These are phyloP conservation scores for Mucor mucedo DNA, from an alignment of 371 early-diverging fungal species.

Conservation along the genomic window DNA sequence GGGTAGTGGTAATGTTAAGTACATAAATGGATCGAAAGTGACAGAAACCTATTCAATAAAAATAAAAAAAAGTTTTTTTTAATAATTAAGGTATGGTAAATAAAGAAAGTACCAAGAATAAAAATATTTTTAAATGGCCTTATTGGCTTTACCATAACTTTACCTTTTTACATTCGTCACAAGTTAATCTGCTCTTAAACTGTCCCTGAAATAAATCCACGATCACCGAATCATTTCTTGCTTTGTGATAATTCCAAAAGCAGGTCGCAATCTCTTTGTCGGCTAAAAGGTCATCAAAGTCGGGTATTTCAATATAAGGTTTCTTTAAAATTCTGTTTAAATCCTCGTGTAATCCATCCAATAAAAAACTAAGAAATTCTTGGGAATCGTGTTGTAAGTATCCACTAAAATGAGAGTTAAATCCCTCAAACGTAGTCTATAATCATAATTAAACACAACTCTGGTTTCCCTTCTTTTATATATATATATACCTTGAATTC, in stretches of 20 bases:
- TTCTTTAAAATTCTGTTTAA: conserved; percentile 64
- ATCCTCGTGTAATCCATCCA: conserved; percentile 84
- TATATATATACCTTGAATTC: conserved; percentile 62
- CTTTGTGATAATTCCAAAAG: conserved; percentile 80
- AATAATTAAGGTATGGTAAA: no score
- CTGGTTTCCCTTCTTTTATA: not conserved
- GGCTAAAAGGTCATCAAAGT: conserved; percentile 45
- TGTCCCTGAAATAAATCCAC: conserved; percentile 92
- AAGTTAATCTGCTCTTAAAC: conserved; percentile 78
- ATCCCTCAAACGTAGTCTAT: conserved; percentile 63
- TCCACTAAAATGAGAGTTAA: conserved; percentile 66
- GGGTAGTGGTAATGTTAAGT: conserved; percentile 56
- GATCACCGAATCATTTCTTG: conserved; percentile 84
- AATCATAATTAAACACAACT: not conserved
- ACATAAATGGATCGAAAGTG: conserved; percentile 70
- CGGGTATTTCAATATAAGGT: conserved; percentile 70
- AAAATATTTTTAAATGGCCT: no score
- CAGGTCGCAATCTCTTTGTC: conserved; percentile 46
- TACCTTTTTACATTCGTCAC: conserved; percentile 76
- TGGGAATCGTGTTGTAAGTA: conserved; percentile 82
- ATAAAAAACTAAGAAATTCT: conserved; percentile 72
- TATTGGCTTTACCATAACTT: conserved; percentile 9
- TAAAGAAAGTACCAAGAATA: no score
- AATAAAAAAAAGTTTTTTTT: not conserved
- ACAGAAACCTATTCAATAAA: conserved; percentile 39